These are phyloP conservation scores for Phlegmacium glaucopus DNA, from an alignment of 768 basidiomycete genomes.

Conservation along the genomic window DNA sequence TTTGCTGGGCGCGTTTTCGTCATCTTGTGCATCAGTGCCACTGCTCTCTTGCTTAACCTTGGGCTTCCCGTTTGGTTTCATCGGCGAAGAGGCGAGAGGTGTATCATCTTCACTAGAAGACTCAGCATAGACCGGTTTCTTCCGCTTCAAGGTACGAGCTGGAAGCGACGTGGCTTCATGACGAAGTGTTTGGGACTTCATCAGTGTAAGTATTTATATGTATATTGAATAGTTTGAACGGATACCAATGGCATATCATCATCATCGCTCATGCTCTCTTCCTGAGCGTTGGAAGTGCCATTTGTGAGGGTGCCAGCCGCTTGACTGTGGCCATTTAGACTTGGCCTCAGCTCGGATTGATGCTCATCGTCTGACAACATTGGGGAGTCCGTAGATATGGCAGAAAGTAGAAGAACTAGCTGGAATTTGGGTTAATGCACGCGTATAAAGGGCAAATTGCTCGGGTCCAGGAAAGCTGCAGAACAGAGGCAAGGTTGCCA, in stretches of 20 bases:
- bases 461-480: conserved; percentile 6
- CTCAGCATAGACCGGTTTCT: conserved; percentile 49
- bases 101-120: conserved; percentile 72
- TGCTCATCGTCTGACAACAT: conserved; percentile 62
- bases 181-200: conserved; percentile 53
- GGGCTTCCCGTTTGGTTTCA: conserved; percentile 43
- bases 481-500: conserved; percentile 24
- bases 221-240: conserved; percentile 14
- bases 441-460: conserved; percentile 8
- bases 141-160: conserved; percentile 51
- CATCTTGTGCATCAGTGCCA: conserved; percentile 32
- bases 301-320: conserved; percentile 40
- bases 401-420: conserved; percentile 10
- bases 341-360: conserved; percentile 39
- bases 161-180: conserved; percentile 41
- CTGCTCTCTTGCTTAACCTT: conserved; percentile 30
- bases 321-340: conserved; percentile 39
- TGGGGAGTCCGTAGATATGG: conserved; percentile 31
- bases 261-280: conserved; percentile 61
- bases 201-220: conserved; percentile 13
- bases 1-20: conserved; percentile 45
- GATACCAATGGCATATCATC: conserved; percentile 72
- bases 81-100: conserved; percentile 71
- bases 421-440: conserved; percentile 7
- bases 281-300: conserved; percentile 34